Evolutionary conservation across 73 alveolate genomes (phyloP).

Genomic region (Tetrahymena malaccensis): DNA sequence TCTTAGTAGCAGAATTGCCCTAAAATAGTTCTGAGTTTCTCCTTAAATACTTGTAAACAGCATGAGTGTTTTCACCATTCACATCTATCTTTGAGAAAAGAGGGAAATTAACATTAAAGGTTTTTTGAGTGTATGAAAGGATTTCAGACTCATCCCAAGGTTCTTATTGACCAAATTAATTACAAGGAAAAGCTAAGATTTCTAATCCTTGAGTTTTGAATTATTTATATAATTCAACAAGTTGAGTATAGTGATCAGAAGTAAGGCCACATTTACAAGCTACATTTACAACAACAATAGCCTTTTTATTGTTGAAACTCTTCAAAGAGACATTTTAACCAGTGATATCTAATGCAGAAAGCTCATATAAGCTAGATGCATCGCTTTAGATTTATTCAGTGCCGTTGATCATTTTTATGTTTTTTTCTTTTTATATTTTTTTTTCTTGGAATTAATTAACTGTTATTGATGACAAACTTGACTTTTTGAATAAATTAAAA

Average conservation of each 20-base stretch:
- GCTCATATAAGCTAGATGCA: background rate
- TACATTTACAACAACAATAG: slow-evolving; percentile 14
- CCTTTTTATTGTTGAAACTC: background rate
- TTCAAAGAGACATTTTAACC: background rate
- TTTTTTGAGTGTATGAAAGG: background rate
- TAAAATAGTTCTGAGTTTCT: background rate
- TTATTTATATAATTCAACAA: slow-evolving; percentile 10
- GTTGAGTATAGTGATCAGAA: background rate
- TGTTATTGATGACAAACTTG: no score
- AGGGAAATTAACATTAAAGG: slow-evolving; percentile 10
- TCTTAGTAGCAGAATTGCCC: background rate
- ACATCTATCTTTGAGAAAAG: slow-evolving; percentile 15
- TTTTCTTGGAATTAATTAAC: no score
- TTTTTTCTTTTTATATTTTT: no score
- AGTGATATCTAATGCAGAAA: background rate
- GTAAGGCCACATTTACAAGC: slow-evolving; percentile 18
- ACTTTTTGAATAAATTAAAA: no score
- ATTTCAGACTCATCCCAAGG: slow-evolving; percentile 17
- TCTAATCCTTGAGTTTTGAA: slow-evolving; percentile 12
- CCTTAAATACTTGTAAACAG: slow-evolving; percentile 3
- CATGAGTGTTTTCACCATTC: slow-evolving; percentile 17
- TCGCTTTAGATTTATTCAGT: background rate
- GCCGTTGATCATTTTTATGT: background rate
- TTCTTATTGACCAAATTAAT: slow-evolving; percentile 15
- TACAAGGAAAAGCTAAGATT: slow-evolving; percentile 30